Conservation (phyloP, 352 stramenopile species). For the Pythium aquatile region DNA sequence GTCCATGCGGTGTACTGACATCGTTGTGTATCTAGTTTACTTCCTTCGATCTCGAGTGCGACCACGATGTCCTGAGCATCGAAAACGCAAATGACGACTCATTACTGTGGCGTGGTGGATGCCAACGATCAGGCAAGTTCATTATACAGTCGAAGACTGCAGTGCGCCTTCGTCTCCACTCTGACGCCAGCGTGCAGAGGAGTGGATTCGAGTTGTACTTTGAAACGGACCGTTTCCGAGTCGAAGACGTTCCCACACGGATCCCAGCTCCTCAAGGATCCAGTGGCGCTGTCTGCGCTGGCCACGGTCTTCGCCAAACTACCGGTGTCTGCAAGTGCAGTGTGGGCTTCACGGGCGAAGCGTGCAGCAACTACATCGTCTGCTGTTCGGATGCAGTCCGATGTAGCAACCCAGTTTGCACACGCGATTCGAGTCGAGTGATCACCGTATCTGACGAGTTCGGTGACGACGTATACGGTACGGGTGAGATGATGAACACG, state of each 20-base stretch:
- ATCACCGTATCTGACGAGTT: slow-evolving; percentile 57
- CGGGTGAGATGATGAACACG: slow-evolving; percentile 50
- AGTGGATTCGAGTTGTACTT: slow-evolving; percentile 51
- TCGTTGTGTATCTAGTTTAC: slow-evolving; percentile 29
- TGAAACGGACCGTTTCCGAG: slow-evolving; percentile 29
- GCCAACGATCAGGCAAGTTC: slow-evolving; percentile 39
- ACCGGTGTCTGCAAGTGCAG: slow-evolving; percentile 51
- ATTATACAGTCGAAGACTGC: slow-evolving; percentile 29
- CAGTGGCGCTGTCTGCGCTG: slow-evolving; percentile 29
- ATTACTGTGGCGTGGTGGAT: slow-evolving; percentile 56
- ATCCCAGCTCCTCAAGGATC: slow-evolving; percentile 37
- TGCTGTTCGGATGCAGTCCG: slow-evolving; percentile 43
- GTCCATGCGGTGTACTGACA: too few relatives aligned
- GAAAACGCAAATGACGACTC: slow-evolving; percentile 24
- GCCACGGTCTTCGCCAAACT: slow-evolving; percentile 34
- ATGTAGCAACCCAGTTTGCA: slow-evolving; percentile 43
- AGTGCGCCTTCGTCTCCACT: slow-evolving; percentile 40
- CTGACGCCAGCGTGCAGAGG: slow-evolving; percentile 42
- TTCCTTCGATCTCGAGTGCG: slow-evolving; percentile 61
- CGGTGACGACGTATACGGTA: slow-evolving; percentile 51
- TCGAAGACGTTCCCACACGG: slow-evolving; percentile 3
- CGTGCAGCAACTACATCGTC: slow-evolving; percentile 59
- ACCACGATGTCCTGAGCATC: slow-evolving; percentile 64
- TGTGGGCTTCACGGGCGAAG: slow-evolving; percentile 69
- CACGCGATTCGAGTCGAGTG: slow-evolving; percentile 31